phyloP scores from a whole-genome alignment of 1,284 basidiomycete genomes.

The Cutaneotrichosporon sp. region DNA sequence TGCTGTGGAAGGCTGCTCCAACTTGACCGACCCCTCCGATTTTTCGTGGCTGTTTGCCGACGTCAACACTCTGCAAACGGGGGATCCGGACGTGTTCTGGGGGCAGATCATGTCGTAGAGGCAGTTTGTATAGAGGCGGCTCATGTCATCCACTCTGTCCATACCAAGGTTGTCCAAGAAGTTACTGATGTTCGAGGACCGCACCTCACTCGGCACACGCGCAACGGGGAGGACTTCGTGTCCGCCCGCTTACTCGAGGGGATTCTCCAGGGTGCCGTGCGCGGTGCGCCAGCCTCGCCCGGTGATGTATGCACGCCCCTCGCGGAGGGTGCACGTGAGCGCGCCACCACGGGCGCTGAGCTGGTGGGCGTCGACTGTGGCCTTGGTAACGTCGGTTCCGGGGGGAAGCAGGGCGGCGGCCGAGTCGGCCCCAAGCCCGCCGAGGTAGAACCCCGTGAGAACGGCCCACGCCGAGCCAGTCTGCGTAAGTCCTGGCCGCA shows the following conservation, averaged over 20 bases:
- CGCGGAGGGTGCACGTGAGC: slow-evolving; percentile 11
- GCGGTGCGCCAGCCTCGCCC: slow-evolving; percentile 20
- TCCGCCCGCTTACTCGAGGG: slow-evolving; percentile 6
- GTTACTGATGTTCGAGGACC: no score
- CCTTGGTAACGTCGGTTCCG: not conserved
- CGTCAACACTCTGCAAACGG: no score
- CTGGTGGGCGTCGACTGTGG: slow-evolving; percentile 16
- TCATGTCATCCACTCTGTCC: no score
- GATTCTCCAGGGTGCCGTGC: slow-evolving; percentile 15
- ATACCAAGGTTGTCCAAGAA: no score
- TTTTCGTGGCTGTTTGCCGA: no score
- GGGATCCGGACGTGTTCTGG: no score
- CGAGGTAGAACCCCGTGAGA: slow-evolving; percentile 40
- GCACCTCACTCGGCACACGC: no score
- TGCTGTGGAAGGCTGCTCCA: no score
- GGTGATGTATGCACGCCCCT: slow-evolving; percentile 13
- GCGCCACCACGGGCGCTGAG: slow-evolving; percentile 17
- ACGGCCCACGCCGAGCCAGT: slow-evolving; percentile 41
- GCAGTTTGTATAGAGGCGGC: no score
- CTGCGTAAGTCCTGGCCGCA: slow-evolving; percentile 17
- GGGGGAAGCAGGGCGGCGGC: not conserved
- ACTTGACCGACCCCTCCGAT: no score
- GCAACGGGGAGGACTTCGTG: no score
- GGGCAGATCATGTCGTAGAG: no score
- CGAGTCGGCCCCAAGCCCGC: not conserved